These are phyloP conservation scores for Mycothermus thermophilus DNA, from an alignment of 495 filamentous ascomycete genomes.

Conservation along the genomic window DNA sequence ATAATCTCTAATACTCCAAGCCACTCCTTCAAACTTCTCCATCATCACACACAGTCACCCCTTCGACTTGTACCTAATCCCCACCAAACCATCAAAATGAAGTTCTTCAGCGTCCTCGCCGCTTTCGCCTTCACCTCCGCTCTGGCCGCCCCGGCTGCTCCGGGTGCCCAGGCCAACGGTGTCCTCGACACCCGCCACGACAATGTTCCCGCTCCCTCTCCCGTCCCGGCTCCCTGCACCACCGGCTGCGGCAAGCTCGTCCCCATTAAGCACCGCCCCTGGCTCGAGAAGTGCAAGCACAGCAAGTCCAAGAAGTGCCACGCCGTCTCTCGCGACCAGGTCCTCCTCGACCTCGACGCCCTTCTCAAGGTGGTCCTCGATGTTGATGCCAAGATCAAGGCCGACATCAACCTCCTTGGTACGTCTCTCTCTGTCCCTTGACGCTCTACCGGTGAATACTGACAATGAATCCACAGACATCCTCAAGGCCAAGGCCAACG, in stretches of 20 bases:
- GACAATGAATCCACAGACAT: background rate
- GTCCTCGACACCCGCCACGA: background rate
- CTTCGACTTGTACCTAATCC: conserved; percentile 1
- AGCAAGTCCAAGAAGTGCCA: too few species aligned
- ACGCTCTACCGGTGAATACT: background rate
- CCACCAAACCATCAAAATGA: conserved; percentile 3
- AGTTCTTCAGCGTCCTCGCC: conserved; percentile 11
- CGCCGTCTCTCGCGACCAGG: background rate
- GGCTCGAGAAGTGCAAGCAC: too few species aligned
- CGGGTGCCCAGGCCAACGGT: background rate
- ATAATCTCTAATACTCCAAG: too few species aligned
- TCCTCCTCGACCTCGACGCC: background rate
- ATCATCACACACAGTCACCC: conserved; percentile 7
- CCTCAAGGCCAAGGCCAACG: background rate
- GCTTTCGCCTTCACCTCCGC: conserved; percentile 5
- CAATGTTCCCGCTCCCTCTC: background rate
- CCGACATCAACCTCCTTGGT: conserved; percentile 5
- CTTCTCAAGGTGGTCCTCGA: background rate
- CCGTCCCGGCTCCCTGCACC: background rate
- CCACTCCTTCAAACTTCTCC: too few species aligned
- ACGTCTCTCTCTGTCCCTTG: background rate
- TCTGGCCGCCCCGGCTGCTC: conserved; percentile 7
- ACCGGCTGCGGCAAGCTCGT: background rate
- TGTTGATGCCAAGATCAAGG: conserved; percentile 4
- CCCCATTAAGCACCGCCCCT: background rate